Evolutionary conservation across 495 filamentous ascomycete species (phyloP), one percentile per base, ranked within the genome.

Genomic region (Daldinia vernicosa): DNA sequence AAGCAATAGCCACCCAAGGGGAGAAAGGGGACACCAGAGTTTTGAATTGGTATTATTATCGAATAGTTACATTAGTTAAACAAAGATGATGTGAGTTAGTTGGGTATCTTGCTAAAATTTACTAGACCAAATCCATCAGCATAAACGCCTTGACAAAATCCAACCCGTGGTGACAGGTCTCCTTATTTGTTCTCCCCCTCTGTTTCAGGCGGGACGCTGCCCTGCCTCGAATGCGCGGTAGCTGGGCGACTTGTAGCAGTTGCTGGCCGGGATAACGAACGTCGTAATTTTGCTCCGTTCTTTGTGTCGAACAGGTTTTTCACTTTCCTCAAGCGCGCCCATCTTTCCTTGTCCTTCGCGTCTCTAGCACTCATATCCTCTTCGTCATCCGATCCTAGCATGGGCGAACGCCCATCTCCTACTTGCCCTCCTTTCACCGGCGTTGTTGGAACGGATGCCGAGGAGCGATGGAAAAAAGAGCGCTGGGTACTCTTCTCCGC

Each of bases 291-390:
- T 66, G 79, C 82, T 17, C 77, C 75, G 22, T 74, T 76, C 76
- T 87, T 88, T 11, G 81, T 82, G 66, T 87, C 84, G 66, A 89
- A 89, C 55, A 87, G 69, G 55, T 82, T 87, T 78, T 88, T 89
- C 15, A 89, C 84, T 66, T 82, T 79, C 69, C 84, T 79, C 67
- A 88, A 70, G 50, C 84, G 73, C 32, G 82, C 81, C 84, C 85
- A 88, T 57, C 86, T 75, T 67, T 83, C 83, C 70, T 84, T 84
- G 45, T 87, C 86, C 77, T 87, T 87, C 50, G 77, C 82, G 63
- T 84, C 84, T 56, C 82, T 75, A 28, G 72, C 73, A 67, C 70
- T 79, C 54, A 80, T 79, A 19, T 80, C 80, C 32, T 80, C 83
- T 11, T 80, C 79, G 19, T 77, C 79, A 33, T 60, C 73, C 8